Percentiles rank a stretch among this genome's conserved stretches.
phyloP scores from a whole-genome alignment of 495 filamentous ascomycete species.

The Podospora fimiseda region DNA sequence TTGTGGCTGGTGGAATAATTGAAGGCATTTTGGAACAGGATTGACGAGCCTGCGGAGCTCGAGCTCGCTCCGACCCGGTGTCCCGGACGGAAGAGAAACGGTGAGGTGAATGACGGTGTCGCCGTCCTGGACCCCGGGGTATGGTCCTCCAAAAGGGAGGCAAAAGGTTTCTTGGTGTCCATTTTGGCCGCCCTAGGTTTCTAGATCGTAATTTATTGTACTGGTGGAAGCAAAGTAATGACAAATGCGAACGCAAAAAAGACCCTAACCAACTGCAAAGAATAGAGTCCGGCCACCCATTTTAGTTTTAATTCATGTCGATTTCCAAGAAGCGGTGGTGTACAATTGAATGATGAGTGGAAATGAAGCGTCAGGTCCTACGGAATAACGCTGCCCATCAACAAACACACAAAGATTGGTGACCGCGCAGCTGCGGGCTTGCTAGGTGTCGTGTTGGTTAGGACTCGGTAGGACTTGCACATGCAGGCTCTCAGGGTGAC shows the following conservation, averaged over 20 bases:
- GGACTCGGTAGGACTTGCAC: slow-evolving; percentile 22
- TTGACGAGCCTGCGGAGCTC: slow-evolving; percentile 6
- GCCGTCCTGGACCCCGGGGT: slow-evolving; percentile 9
- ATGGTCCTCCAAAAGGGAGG: slow-evolving; percentile 30
- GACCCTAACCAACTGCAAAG: slow-evolving; percentile 11
- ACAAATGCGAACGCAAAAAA: slow-evolving; percentile 5
- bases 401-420: background rate
- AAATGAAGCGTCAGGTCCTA: background rate
- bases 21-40: background rate
- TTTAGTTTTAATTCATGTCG: slow-evolving; percentile 26
- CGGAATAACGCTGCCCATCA: background rate
- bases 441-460: slow-evolving; percentile 2
- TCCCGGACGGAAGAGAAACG: slow-evolving; percentile 13
- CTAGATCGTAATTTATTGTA: background rate
- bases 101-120: slow-evolving; percentile 2
- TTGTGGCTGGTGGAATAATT: slow-evolving; percentile 4
- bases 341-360: background rate
- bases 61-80: slow-evolving; percentile 4
- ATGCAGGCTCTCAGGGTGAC: slow-evolving; percentile 4
- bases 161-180: slow-evolving; percentile 26
- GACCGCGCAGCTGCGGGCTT: background rate
- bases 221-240: slow-evolving; percentile 7
- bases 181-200: slow-evolving; percentile 15
- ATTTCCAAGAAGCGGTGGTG: background rate
- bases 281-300: slow-evolving; percentile 29